phyloP scores from a whole-genome alignment of 2,329 filamentous ascomycete genomes.

The Penicillium brevicompactum region DNA sequence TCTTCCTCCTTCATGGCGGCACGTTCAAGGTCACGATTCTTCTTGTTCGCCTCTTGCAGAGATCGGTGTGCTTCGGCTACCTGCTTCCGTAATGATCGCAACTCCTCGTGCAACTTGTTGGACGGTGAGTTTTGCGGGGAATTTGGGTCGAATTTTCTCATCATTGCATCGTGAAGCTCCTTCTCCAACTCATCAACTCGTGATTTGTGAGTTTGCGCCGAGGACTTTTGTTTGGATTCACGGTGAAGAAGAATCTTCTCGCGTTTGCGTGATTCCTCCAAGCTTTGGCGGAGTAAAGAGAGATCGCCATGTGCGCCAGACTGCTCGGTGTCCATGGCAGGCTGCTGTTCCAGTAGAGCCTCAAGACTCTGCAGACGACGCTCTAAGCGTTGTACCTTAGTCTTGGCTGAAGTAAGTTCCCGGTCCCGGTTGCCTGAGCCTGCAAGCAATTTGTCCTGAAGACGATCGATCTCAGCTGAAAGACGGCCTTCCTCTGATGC shows the following conservation, averaged over 20 bases:
- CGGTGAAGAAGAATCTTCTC: slow-evolving; percentile 67
- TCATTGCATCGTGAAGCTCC: slow-evolving; percentile 64
- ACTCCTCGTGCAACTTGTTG: slow-evolving; percentile 52
- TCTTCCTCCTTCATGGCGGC: slow-evolving; percentile 51
- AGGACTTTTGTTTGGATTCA: slow-evolving; percentile 65
- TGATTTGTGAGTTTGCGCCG: slow-evolving; percentile 64
- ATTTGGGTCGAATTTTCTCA: slow-evolving; percentile 53
- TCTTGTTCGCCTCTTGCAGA: slow-evolving; percentile 56
- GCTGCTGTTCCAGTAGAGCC: slow-evolving; percentile 57
- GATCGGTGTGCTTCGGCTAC: slow-evolving; percentile 63
- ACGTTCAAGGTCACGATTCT: slow-evolving; percentile 54
- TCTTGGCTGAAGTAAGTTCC: slow-evolving; percentile 56
- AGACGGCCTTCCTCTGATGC: slow-evolving; percentile 66
- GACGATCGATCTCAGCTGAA: slow-evolving; percentile 49
- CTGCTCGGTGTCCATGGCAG: slow-evolving; percentile 39
- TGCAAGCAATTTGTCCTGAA: slow-evolving; percentile 55
- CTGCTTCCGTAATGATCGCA: slow-evolving; percentile 62
- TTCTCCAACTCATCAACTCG: slow-evolving; percentile 68
- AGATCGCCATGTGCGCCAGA: slow-evolving; percentile 51
- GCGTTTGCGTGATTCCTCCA: slow-evolving; percentile 65
- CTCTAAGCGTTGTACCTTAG: slow-evolving; percentile 68
- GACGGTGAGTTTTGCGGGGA: slow-evolving; percentile 57
- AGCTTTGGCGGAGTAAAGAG: slow-evolving; percentile 63
- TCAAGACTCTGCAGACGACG: slow-evolving; percentile 54
- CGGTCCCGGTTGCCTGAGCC: slow-evolving; percentile 47